A percentile compares a stretch with the other conserved stretches of the same genome.
These are phyloP conservation scores for Nepenthes alata DNA, from an alignment of 179 eudicot genomes.

Conservation along the genomic window DNA sequence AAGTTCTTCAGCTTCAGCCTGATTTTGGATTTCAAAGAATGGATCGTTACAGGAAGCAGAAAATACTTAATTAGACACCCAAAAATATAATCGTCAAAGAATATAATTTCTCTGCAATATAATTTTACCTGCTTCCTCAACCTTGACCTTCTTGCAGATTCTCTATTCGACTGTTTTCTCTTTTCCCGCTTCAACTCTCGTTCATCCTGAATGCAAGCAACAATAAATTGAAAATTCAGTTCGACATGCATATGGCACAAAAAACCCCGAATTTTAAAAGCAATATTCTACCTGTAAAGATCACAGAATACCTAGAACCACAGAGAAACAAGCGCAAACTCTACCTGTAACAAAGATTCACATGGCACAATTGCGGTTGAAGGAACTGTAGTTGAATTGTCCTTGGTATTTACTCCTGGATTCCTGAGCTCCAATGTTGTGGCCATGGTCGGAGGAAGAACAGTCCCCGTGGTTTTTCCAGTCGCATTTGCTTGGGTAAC, in stretches of 20 bases:
- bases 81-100: too few relatives aligned
- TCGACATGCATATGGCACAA: too few relatives aligned
- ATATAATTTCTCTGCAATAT: too few relatives aligned
- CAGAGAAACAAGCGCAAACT: neutral
- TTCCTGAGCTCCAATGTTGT: constrained; percentile 39
- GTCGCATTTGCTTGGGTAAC: constrained; percentile 25
- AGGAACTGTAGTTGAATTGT: constrained; percentile 24
- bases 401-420: constrained; percentile 24
- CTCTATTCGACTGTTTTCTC: constrained; percentile 92
- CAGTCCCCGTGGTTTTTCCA: constrained; percentile 26
- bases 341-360: constrained; percentile 72
- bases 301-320: too few relatives aligned
- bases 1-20: constrained; percentile 94
- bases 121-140: constrained; percentile 77
- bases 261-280: too few relatives aligned
- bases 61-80: too few relatives aligned
- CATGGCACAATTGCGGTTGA: constrained; percentile 32
- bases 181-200: constrained; percentile 79
- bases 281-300: too few relatives aligned
- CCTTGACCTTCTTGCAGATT: constrained; percentile 96
- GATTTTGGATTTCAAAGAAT: constrained; percentile 1
- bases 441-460: constrained; percentile 22
- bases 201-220: constrained; percentile 40
- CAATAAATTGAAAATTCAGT: neutral
- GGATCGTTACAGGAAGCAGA: neutral